These are phyloP conservation scores for Gastrolobium bilobum DNA, from an alignment of 306 rosid genomes.

Conservation along the genomic window DNA sequence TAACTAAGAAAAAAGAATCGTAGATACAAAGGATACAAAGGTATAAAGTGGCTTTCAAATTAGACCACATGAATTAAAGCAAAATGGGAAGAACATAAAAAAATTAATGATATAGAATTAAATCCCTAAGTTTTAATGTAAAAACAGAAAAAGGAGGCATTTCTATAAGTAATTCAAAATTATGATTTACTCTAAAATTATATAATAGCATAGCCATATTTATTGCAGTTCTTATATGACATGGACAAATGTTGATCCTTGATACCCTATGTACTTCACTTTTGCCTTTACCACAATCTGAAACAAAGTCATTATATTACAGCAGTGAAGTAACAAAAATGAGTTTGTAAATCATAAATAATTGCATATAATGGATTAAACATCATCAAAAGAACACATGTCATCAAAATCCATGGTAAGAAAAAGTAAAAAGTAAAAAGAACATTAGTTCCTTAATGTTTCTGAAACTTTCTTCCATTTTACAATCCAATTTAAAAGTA, in stretches of 20 bases:
- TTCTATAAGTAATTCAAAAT: slow-evolving; percentile 3
- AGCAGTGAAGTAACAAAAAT: slow-evolving; percentile 2
- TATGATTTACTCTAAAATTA: background rate
- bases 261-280: slow-evolving; percentile 6
- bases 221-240: slow-evolving; percentile 16
- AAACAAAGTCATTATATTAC: slow-evolving; percentile 4
- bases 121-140: slow-evolving; percentile 4
- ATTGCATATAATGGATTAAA: background rate
- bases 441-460: background rate
- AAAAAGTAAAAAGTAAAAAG: background rate
- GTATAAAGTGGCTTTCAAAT: slow-evolving; percentile 15
- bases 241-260: slow-evolving; percentile 17
- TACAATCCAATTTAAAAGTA: background rate
- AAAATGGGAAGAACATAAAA: background rate
- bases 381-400: slow-evolving; percentile 7
- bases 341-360: slow-evolving; percentile 19
- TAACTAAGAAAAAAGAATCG: slow-evolving; percentile 6
- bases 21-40: background rate
- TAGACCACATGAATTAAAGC: slow-evolving; percentile 12
- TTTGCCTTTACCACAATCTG: slow-evolving; percentile 3
- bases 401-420: slow-evolving; percentile 1
- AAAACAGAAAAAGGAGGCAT: background rate
- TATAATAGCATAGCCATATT: background rate
- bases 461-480: slow-evolving; percentile 6
- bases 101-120: background rate